phyloP scores from a whole-genome alignment of 148 eudicot genomes.

The Euryodendron excelsum region DNA sequence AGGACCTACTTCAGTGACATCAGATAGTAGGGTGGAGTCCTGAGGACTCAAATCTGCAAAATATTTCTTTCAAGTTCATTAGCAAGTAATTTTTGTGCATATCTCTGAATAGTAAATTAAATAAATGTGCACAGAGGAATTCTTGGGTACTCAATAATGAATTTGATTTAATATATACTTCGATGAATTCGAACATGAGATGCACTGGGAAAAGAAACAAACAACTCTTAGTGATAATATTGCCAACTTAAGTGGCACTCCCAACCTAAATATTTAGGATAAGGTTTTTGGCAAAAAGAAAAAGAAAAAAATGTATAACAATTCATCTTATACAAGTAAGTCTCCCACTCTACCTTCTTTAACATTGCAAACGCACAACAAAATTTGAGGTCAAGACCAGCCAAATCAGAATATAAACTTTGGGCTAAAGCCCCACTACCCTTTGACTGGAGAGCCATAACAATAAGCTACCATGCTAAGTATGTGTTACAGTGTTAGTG shows the following conservation, averaged over 20 bases:
- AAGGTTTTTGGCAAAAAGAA: no score
- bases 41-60: conserved; percentile 88
- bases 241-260: not conserved
- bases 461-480: not conserved
- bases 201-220: not conserved
- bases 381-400: not conserved
- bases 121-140: not conserved
- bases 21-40: conserved; percentile 79
- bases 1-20: conserved; percentile 68
- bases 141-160: not conserved
- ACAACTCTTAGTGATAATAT: not conserved
- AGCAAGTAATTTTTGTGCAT: not conserved
- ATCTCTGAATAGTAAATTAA: not conserved
- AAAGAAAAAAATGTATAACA: not conserved
- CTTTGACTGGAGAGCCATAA: not conserved
- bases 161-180: not conserved
- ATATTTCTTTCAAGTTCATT: not conserved
- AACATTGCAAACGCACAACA: not conserved
- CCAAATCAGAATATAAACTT: no score
- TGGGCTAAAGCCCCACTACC: no score
- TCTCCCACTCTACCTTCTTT: not conserved
- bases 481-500: not conserved
- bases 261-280: not conserved
- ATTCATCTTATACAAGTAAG: not conserved
- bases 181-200: not conserved